Evolutionary conservation across 768 basidiomycete genomes (phyloP).

Genomic region (Chalciporus sphaerocephalus): DNA sequence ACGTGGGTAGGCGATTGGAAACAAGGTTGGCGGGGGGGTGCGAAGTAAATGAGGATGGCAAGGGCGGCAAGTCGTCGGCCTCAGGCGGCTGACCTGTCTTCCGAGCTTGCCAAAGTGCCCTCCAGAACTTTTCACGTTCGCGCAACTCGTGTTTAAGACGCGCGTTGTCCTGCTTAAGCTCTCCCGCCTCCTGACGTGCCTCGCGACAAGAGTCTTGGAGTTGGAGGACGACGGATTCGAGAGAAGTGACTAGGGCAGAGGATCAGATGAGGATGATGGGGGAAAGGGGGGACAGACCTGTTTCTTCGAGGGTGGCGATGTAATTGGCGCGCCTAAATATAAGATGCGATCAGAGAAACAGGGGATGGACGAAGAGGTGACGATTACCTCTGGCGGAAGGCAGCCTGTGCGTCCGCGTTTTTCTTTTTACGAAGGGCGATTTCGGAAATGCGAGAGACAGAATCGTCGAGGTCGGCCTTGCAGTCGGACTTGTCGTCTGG

Average conservation of each 20-base stretch:
- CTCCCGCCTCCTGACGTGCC: conserved; percentile 54
- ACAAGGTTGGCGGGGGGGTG: conserved; percentile 32
- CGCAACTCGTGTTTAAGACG: conserved; percentile 60
- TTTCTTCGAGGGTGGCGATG: conserved; percentile 83
- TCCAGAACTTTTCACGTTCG: conserved; percentile 74
- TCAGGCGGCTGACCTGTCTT: conserved; percentile 53
- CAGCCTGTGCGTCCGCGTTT: conserved; percentile 86
- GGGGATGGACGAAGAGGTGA: not conserved
- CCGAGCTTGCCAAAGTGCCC: conserved; percentile 60
- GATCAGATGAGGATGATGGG: conserved; percentile 10
- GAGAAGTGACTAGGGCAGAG: conserved; percentile 57
- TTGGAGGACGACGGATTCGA: conserved; percentile 80
- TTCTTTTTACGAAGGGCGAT: conserved; percentile 79
- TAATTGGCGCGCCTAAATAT: conserved; percentile 65
- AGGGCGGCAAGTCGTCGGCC: conserved; percentile 47
- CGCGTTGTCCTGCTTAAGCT: conserved; percentile 60
- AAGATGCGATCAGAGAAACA: conserved; percentile 20
- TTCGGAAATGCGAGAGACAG: conserved; percentile 49
- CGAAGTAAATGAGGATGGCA: conserved; percentile 41
- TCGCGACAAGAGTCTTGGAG: conserved; percentile 79
- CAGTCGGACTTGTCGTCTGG: conserved; percentile 36
- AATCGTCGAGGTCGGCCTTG: conserved; percentile 36
- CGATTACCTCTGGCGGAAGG: conserved; percentile 61
- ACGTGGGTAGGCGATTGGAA: conserved; percentile 38
- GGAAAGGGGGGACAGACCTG: conserved; percentile 39